Percentiles rank a stretch among this genome's conserved stretches.
These are phyloP conservation scores for Wolfiporia cocos DNA, from an alignment of 1,284 basidiomycete genomes.

Conservation along the genomic window DNA sequence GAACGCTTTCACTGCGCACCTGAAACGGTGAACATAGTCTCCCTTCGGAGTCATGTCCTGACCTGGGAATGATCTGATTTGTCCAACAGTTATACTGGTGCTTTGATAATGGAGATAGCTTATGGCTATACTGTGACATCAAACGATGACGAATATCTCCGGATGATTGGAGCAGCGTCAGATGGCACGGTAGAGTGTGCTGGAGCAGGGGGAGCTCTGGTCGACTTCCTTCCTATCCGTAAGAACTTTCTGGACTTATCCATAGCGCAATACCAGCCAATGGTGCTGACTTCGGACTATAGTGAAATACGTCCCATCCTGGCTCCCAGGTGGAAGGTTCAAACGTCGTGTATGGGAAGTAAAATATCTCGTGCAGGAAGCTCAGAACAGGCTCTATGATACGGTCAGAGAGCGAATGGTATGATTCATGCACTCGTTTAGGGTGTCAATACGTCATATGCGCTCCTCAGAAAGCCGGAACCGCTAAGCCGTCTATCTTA, in stretches of 20 bases:
- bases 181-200: background rate
- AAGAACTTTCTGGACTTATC: background rate
- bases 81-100: background rate
- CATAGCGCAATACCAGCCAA: background rate
- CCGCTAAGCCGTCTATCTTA: no score
- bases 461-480: no score
- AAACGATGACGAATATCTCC: background rate
- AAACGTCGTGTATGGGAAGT: slow-evolving; percentile 22
- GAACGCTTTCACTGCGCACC: no score
- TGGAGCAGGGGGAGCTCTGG: background rate
- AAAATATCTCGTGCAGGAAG: no score
- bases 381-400: no score
- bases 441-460: no score
- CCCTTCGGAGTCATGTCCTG: no score
- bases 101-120: background rate
- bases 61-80: no score
- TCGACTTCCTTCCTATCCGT: background rate
- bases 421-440: no score
- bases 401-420: no score
- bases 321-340: slow-evolving; percentile 32
- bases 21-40: no score
- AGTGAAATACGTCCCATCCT: slow-evolving; percentile 29
- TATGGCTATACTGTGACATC: slow-evolving; percentile 1
- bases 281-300: no score
- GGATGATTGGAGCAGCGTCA: background rate